A percentile compares a stretch with the other conserved stretches of the same genome.
phyloP scores from a whole-genome alignment of 2,329 filamentous ascomycete species.

The Trichoderma sp. region DNA sequence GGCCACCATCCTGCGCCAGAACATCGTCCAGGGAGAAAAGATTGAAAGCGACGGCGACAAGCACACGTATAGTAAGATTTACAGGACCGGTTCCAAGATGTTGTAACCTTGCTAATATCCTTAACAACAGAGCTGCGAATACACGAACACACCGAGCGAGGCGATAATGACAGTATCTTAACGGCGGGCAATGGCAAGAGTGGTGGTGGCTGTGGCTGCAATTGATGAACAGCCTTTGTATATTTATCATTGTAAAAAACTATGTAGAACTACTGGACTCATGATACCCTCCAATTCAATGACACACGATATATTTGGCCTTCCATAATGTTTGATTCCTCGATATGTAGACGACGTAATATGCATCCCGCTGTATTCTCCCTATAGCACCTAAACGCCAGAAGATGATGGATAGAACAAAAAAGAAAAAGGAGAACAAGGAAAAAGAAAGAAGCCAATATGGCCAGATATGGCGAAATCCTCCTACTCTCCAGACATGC shows the following conservation, averaged over 20 bases:
- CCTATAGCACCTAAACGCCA: conserved; percentile 33
- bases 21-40: conserved; percentile 79
- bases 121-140: conserved; percentile 69
- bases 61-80: conserved; percentile 59
- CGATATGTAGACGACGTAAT: conserved; percentile 1
- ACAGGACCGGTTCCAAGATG: not conserved
- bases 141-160: conserved; percentile 85
- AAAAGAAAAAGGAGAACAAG: not conserved
- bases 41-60: conserved; percentile 41
- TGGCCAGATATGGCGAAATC: not conserved
- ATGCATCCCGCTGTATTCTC: conserved; percentile 4
- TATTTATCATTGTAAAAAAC: conserved; percentile 13
- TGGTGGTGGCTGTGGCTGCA: conserved; percentile 33
- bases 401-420: not conserved
- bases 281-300: conserved; percentile 26
- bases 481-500: conserved; percentile 70
- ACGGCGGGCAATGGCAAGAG: conserved; percentile 45
- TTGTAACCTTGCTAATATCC: not conserved
- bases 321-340: not conserved
- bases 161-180: conserved; percentile 90
- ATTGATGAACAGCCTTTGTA: conserved; percentile 24
- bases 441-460: not conserved
- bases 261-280: conserved; percentile 17
- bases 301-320: conserved; percentile 9
- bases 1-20: conserved; percentile 73